A percentile compares a stretch with the other conserved stretches of the same genome.
phyloP scores from a whole-genome alignment of 257 asterid genomes.

The Schizonepeta tenuifolia region DNA sequence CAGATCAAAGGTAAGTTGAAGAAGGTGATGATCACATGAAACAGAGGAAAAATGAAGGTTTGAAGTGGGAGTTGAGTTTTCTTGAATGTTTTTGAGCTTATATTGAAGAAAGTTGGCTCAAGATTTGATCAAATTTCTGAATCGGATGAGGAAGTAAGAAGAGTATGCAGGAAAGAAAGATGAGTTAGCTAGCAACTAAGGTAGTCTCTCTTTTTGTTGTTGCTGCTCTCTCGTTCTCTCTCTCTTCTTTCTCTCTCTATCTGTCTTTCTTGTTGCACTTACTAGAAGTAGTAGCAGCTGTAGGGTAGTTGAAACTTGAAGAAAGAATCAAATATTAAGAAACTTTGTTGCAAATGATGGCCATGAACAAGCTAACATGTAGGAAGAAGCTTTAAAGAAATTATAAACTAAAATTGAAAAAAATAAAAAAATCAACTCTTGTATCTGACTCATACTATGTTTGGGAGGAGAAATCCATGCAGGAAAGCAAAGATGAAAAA shows the following conservation, averaged over 20 bases:
- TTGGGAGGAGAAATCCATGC: constrained; percentile 50
- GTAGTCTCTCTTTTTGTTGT: constrained; percentile 9
- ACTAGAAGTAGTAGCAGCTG: constrained; percentile 49
- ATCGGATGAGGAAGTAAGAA: constrained; percentile 36
- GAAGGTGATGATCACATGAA: constrained; percentile 31
- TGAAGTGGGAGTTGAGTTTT: constrained; percentile 24
- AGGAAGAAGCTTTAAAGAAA: background rate
- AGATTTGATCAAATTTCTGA: constrained; percentile 20
- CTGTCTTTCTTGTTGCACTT: constrained; percentile 33
- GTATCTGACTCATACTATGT: constrained; percentile 28
- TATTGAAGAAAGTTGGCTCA: constrained; percentile 17
- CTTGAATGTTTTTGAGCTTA: constrained; percentile 29
- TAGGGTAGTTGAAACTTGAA: constrained; percentile 53
- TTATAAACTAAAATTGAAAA: background rate
- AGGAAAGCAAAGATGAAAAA: constrained; percentile 39
- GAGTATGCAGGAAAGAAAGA: constrained; percentile 38
- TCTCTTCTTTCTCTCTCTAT: constrained; percentile 17
- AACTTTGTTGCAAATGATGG: constrained; percentile 46
- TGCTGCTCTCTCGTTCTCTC: constrained; percentile 21
- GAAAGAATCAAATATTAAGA: constrained; percentile 41
- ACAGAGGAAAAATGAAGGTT: background rate
- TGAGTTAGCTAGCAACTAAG: constrained; percentile 45
- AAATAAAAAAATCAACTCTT: constrained; percentile 12
- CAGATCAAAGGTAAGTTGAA: too few species aligned
- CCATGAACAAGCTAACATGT: constrained; percentile 31